phyloP scores from a whole-genome alignment of 2,329 filamentous ascomycete genomes.

The Bretziella fagacearum region DNA sequence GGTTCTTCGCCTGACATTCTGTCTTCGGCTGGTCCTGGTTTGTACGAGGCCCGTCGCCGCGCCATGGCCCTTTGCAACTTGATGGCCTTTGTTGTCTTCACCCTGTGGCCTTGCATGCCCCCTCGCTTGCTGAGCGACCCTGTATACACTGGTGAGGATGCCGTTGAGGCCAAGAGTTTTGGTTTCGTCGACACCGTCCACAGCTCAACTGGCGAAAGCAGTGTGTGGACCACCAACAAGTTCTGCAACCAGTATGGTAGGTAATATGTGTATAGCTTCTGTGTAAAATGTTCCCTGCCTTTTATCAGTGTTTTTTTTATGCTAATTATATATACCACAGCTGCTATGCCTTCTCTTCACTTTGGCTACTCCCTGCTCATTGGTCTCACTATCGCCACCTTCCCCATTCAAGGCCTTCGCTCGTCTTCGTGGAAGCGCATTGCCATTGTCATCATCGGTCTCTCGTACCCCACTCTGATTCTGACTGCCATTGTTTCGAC shows the following conservation, averaged over 20 bases:
- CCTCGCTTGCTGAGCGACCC: conserved; percentile 41
- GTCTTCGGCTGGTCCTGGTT: conserved; percentile 24
- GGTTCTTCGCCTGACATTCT: conserved; percentile 19
- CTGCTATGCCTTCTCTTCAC: conserved; percentile 59
- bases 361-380: conserved; percentile 62
- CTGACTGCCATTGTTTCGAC: conserved; percentile 52
- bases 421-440: conserved; percentile 33
- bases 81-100: conserved; percentile 42
- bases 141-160: conserved; percentile 36
- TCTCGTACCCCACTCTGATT: conserved; percentile 48
- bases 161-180: conserved; percentile 40
- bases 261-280: conserved; percentile 18
- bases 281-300: background rate
- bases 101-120: conserved; percentile 48
- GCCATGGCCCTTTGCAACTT: conserved; percentile 47
- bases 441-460: conserved; percentile 30
- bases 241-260: conserved; percentile 61
- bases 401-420: conserved; percentile 42
- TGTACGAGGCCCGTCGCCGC: conserved; percentile 39
- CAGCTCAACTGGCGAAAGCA: conserved; percentile 32
- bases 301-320: too few species aligned
- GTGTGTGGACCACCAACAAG: conserved; percentile 53
- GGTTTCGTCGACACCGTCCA: conserved; percentile 47
- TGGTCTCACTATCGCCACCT: conserved; percentile 49
- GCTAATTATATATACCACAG: conserved; percentile 22